Percentiles rank a stretch among this genome's conserved stretches.
These are phyloP conservation scores for Penicillium thymicola DNA, from an alignment of 2,329 filamentous ascomycete genomes.

Conservation along the genomic window DNA sequence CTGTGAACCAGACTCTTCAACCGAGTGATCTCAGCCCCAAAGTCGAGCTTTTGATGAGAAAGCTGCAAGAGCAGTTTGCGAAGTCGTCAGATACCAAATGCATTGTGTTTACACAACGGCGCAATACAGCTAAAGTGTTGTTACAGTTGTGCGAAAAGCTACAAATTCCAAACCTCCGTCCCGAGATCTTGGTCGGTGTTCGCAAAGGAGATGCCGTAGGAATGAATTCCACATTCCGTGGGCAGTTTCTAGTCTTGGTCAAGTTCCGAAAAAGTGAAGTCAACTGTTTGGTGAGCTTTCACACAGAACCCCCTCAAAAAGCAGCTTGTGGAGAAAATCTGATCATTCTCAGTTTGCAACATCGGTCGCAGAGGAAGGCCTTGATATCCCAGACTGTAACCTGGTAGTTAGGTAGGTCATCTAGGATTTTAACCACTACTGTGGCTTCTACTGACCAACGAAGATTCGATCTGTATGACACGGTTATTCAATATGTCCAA, in stretches of 20 bases:
- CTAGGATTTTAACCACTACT: not conserved
- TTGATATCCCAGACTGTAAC: constrained; percentile 66
- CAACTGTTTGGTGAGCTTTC: constrained; percentile 14
- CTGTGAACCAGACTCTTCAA: constrained; percentile 41
- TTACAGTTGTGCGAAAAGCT: constrained; percentile 63
- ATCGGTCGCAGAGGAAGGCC: constrained; percentile 63
- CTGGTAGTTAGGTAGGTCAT: constrained; percentile 51
- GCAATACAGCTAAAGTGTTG: constrained; percentile 73
- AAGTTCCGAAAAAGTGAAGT: constrained; percentile 53
- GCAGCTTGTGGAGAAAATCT: not conserved
- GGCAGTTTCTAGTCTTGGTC: constrained; percentile 71
- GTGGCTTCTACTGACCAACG: constrained; percentile 7
- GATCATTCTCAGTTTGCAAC: constrained; percentile 51
- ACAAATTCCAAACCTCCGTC: constrained; percentile 56
- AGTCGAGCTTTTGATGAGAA: constrained; percentile 59
- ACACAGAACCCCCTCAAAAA: not conserved
- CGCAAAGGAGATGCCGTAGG: constrained; percentile 52
- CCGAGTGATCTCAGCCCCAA: constrained; percentile 65
- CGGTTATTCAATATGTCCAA: constrained; percentile 93
- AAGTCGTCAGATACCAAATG: constrained; percentile 60
- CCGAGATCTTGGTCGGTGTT: constrained; percentile 64
- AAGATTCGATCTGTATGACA: constrained; percentile 84
- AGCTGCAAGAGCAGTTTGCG: constrained; percentile 63
- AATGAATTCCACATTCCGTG: constrained; percentile 63
- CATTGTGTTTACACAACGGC: constrained; percentile 81